Percentiles rank a stretch among this genome's conserved stretches.
These are phyloP conservation scores for Venturia asperata DNA, from an alignment of 2,329 filamentous ascomycete species.

Conservation along the genomic window DNA sequence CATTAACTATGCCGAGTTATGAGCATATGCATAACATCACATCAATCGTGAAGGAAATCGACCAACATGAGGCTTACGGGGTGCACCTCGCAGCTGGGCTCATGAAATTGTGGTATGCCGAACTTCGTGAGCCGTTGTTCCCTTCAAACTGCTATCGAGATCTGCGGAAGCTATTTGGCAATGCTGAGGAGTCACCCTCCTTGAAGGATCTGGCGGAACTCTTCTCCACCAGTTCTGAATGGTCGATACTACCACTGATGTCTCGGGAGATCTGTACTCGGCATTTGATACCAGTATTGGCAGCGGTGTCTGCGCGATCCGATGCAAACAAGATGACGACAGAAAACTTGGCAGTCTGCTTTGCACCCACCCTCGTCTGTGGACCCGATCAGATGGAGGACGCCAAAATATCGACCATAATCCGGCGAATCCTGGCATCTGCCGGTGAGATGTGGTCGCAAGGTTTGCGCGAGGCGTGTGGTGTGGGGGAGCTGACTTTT, in stretches of 20 bases:
- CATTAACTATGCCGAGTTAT: slow-evolving; percentile 31
- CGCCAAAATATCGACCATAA: slow-evolving; percentile 45
- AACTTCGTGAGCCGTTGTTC: slow-evolving; percentile 46
- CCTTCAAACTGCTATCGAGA: slow-evolving; percentile 43
- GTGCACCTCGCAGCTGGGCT: slow-evolving; percentile 47
- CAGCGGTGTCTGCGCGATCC: slow-evolving; percentile 39
- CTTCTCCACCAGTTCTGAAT: slow-evolving; percentile 40
- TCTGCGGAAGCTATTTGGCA: slow-evolving; percentile 38
- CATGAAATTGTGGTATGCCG: slow-evolving; percentile 51
- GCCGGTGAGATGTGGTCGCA: slow-evolving; percentile 40
- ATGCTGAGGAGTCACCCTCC: slow-evolving; percentile 33
- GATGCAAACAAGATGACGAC: slow-evolving; percentile 50
- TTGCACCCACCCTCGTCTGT: slow-evolving; percentile 46
- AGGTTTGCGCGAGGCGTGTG: slow-evolving; percentile 38
- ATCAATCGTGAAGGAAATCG: slow-evolving; percentile 41
- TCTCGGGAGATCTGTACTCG: slow-evolving; percentile 43
- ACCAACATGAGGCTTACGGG: slow-evolving; percentile 45
- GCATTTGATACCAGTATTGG: slow-evolving; percentile 48
- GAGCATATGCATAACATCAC: slow-evolving; percentile 30
- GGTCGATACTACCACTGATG: slow-evolving; percentile 39
- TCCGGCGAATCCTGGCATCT: slow-evolving; percentile 43
- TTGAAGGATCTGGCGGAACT: slow-evolving; percentile 41
- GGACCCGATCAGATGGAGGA: slow-evolving; percentile 50
- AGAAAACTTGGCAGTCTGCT: slow-evolving; percentile 48
- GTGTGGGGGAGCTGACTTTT: slow-evolving; percentile 34